phyloP scores from a whole-genome alignment of 371 early-diverging fungal genomes.

The Mortierella sp. region DNA sequence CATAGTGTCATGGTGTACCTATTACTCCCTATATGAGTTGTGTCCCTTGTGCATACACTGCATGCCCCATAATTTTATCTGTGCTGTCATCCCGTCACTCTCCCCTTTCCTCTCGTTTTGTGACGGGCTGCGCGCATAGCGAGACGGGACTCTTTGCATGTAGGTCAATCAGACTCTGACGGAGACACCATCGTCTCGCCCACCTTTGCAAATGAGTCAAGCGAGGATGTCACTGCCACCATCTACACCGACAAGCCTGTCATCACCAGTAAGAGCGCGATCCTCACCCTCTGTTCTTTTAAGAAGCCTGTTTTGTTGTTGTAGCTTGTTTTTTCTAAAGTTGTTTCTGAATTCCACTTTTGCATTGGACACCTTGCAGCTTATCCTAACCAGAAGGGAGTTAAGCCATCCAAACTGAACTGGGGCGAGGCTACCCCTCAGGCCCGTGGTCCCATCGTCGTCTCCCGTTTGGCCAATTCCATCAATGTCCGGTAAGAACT shows the following conservation, averaged over 20 bases:
- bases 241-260: conserved; percentile 52
- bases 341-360: not conserved
- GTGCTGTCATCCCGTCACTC: not conserved
- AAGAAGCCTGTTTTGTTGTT: too few relatives aligned
- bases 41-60: not conserved
- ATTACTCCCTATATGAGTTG: not conserved
- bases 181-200: conserved; percentile 52
- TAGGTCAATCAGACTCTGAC: conserved; percentile 58
- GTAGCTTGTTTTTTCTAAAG: not conserved
- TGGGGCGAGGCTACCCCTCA: conserved; percentile 89
- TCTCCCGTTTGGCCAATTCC: conserved; percentile 85
- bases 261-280: conserved; percentile 51
- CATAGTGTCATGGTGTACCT: not conserved
- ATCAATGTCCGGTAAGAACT: conserved; percentile 78
- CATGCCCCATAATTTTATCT: conserved; percentile 7
- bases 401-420: conserved; percentile 84
- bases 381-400: conserved; percentile 89
- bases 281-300: not conserved
- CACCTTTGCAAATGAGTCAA: conserved; percentile 20
- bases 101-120: conserved; percentile 4
- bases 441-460: conserved; percentile 90
- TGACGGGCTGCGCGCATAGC: not conserved
- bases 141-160: not conserved
- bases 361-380: conserved; percentile 60
- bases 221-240: conserved; percentile 13